Conservation (phyloP, 805 yeast genomes). For the Candida quercuum region DNA sequence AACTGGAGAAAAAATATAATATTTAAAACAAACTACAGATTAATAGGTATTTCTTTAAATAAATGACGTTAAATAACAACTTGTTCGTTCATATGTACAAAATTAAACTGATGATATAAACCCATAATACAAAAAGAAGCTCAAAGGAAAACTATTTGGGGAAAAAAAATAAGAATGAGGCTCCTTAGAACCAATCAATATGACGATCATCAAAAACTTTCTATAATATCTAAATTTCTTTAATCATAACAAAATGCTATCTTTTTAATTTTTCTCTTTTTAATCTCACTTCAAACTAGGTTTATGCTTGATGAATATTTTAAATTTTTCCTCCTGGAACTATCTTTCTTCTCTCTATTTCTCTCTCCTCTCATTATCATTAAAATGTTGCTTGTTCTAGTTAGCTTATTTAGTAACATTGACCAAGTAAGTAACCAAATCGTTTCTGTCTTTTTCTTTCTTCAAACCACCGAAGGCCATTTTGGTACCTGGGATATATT, state of each 20-base stretch:
- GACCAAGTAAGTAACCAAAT: conserved; percentile 80
- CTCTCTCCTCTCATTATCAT: conserved; percentile 1
- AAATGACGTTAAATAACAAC: conserved; percentile 2
- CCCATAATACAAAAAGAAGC: neutral
- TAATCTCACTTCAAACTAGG: too few relatives aligned
- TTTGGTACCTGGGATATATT: conserved; percentile 99
- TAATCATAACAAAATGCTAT: neutral
- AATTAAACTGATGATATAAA: neutral
- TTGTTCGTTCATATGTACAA: neutral
- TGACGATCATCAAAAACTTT: neutral
- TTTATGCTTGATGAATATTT: neutral
- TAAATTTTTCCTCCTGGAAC: neutral
- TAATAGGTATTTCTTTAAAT: neutral
- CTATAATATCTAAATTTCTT: neutral
- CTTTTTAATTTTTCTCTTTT: too few relatives aligned
- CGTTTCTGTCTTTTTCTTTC: conserved; percentile 99
- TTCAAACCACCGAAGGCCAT: conserved; percentile 99
- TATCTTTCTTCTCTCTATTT: neutral
- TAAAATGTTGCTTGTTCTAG: neutral
- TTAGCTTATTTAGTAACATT: conserved; percentile 41
- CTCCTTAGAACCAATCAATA: neutral
- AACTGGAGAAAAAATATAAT: conserved; percentile 9
- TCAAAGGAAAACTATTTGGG: neutral
- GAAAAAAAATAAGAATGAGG: neutral
- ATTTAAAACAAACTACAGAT: conserved; percentile 1